Percentiles rank a stretch among this genome's conserved stretches.
Evolutionary conservation across 805 yeast species (phyloP).

Genomic region (Spathaspora sp.): DNA sequence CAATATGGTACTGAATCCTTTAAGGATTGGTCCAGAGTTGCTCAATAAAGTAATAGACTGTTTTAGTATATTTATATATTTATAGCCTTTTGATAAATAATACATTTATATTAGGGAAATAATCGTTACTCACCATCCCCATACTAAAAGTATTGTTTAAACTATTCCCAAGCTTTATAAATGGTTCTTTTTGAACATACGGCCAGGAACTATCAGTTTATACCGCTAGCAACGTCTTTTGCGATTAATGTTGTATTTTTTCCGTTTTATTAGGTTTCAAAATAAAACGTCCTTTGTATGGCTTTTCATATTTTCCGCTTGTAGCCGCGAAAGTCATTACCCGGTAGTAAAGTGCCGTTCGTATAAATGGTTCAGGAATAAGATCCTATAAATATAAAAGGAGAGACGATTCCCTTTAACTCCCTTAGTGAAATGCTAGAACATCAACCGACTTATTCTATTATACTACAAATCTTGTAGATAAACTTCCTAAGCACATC

Average conservation of each 20-base stretch:
- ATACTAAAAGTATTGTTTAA: too few relatives aligned
- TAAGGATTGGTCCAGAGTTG: constrained; percentile 48
- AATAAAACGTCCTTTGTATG: not conserved
- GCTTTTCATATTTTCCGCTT: not conserved
- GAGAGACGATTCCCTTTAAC: too few relatives aligned
- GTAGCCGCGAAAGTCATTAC: not conserved
- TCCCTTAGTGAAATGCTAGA: too few relatives aligned
- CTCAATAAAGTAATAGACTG: constrained; percentile 14
- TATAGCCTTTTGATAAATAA: too few relatives aligned
- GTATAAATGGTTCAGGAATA: not conserved
- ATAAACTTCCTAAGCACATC: too few relatives aligned
- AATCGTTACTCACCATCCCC: too few relatives aligned
- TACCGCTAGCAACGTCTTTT: not conserved
- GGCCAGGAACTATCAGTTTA: not conserved
- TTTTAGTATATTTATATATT: not conserved
- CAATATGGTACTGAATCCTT: constrained; percentile 84
- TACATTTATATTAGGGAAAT: too few relatives aligned
- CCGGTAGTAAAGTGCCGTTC: not conserved
- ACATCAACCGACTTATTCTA: too few relatives aligned
- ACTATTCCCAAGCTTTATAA: not conserved
- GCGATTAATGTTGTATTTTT: too few relatives aligned
- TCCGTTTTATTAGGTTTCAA: too few relatives aligned
- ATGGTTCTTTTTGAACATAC: too few relatives aligned
- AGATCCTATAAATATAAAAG: not conserved
- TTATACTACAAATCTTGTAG: too few relatives aligned